phyloP scores from a whole-genome alignment of 352 stramenopile genomes.

The Phytophthora uliginosa region DNA sequence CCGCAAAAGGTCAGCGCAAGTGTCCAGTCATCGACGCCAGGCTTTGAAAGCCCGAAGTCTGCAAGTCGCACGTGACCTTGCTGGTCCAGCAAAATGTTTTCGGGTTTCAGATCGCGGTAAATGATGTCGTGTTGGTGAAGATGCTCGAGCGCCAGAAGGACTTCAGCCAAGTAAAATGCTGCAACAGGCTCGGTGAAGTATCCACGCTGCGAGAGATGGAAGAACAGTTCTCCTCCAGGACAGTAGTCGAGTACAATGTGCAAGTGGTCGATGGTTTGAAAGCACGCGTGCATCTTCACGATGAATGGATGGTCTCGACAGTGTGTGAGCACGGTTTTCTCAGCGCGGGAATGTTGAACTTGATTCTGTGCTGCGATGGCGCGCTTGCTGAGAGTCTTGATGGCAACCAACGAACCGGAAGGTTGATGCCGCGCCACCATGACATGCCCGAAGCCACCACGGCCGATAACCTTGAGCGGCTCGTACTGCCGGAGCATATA shows the following conservation, averaged over 20 bases:
- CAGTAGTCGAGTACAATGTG: constrained; percentile 84
- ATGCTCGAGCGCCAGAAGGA: constrained; percentile 85
- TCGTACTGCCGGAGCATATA: constrained; percentile 85
- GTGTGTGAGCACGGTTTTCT: constrained; percentile 91
- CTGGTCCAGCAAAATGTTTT: constrained; percentile 92
- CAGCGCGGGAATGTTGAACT: constrained; percentile 86
- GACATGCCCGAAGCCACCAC: constrained; percentile 89
- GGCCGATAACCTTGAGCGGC: constrained; percentile 83
- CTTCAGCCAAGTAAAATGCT: constrained; percentile 91
- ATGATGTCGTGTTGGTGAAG: constrained; percentile 82
- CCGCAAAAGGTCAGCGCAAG: constrained; percentile 87
- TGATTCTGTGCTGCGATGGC: constrained; percentile 84
- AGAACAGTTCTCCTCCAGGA: constrained; percentile 86
- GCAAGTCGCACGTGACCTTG: constrained; percentile 90
- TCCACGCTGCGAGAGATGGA: constrained; percentile 82
- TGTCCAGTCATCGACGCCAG: constrained; percentile 69
- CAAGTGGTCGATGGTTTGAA: constrained; percentile 88
- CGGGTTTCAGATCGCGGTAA: constrained; percentile 93
- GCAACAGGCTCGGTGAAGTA: constrained; percentile 84
- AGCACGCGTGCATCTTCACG: constrained; percentile 89
- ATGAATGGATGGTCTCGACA: constrained; percentile 93
- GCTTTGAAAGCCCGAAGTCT: constrained; percentile 93
- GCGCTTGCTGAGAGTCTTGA: constrained; percentile 90
- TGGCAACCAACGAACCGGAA: constrained; percentile 73
- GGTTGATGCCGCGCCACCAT: constrained; percentile 76